Conservation (phyloP, 352 stramenopile species). For the Aphanomyces euteiches region DNA sequence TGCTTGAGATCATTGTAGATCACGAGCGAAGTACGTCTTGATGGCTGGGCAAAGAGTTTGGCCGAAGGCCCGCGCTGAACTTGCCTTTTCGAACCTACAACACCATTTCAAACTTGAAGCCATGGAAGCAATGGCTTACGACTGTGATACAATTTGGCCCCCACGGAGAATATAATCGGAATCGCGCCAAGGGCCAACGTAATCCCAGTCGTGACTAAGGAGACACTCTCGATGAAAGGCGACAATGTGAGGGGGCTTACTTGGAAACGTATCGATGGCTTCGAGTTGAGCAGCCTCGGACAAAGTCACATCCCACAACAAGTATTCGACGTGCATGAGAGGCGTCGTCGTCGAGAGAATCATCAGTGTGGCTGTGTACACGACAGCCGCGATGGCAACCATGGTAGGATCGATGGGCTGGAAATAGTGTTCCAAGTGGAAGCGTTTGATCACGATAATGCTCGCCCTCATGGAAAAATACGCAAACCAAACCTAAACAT, state of each 20-base stretch:
- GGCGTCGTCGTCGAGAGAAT: background rate
- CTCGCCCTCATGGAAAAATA: slow-evolving; percentile 1
- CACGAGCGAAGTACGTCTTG: too few species aligned
- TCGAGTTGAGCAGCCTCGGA: background rate
- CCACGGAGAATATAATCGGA: too few species aligned
- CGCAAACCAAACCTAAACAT: slow-evolving; percentile 1
- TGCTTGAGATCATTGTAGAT: background rate
- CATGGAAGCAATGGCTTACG: too few species aligned
- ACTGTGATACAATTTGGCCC: too few species aligned
- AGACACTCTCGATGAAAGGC: too few species aligned
- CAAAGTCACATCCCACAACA: background rate
- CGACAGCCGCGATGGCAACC: background rate
- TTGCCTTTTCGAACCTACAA: too few species aligned
- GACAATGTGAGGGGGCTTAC: too few species aligned
- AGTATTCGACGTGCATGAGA: background rate
- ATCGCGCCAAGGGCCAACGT: too few species aligned
- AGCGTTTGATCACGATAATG: slow-evolving; percentile 4
- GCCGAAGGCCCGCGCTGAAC: too few species aligned
- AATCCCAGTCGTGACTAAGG: too few species aligned
- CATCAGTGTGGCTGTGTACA: background rate
- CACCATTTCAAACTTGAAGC: too few species aligned
- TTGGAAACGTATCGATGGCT: background rate
- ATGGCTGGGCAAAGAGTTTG: too few species aligned
- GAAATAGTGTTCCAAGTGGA: background rate
- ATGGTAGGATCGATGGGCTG: slow-evolving; percentile 2